Base-by-base conservation (phyloP, 805 yeast genomes). In the Saccharomyces kudriavzevii region DNA sequence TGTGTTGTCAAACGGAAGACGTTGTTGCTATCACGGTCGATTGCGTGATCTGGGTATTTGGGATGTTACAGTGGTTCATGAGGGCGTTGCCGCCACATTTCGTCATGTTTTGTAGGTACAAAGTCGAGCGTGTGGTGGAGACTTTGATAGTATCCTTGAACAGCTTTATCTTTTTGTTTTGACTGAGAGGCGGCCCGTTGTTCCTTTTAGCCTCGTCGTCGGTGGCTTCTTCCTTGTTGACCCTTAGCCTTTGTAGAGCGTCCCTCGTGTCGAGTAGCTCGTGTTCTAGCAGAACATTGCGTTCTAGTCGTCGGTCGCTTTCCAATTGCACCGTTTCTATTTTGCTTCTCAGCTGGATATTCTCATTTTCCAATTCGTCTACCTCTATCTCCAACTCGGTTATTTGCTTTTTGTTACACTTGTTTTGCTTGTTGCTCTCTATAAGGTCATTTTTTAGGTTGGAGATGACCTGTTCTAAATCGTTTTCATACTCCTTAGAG, bases 401-500 rank as follows among this genome's bases (percentile, higher is more conserved):
- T 13, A 60, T 27, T 17, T 48, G 53, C 11, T 50, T 45, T 24
- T 50, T 51, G 4, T 10, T 35, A 11, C 24, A 35, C 43, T 17
- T 35, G 13, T 35, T 17, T 45, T 48, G 52, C 45, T 50, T 52
- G 20, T 17, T 22, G 43, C 43, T 35, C 14, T 26, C 48, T 14
- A 50, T 9, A 35, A 50, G 53, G 8, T 47, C 56, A 25, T 17
- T 46, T 49, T 56, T 53, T 35, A 57, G 52, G 17, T 54, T 54
- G 8, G 55, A 54, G 27, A 61, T 52, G 26, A 57, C 56, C 24
- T 49, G 52, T 29, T 60, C 65, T 51, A 60, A 58, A 45, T 61
- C 63, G 28, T 26, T 53, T 49, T 61, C 65, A 29, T 61, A 61
- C 25, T 61, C 62, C n/a, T 50, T 56, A 43, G 61, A 57, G 11